phyloP scores from a whole-genome alignment of 2,329 filamentous ascomycete species.

The Trichoderma cornu-damae region DNA sequence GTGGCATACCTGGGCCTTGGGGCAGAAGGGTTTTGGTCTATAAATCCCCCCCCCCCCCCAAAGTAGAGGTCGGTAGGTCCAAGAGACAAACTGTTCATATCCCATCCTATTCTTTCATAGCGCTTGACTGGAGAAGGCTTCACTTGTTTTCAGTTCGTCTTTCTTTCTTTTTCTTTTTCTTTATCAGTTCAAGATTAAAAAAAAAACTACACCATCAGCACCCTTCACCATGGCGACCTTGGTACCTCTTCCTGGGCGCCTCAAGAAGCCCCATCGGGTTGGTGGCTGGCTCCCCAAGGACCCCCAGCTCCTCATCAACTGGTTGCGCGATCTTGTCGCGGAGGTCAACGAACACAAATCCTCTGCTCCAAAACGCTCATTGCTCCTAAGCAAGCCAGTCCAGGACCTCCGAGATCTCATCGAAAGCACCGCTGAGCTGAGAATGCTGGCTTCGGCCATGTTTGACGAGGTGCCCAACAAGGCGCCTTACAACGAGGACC shows the following conservation, averaged over 20 bases:
- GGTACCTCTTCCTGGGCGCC: background rate
- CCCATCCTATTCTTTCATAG: background rate
- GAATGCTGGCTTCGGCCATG: constrained; percentile 25
- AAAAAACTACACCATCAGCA: background rate
- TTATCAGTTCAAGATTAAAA: background rate
- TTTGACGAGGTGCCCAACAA: constrained; percentile 25
- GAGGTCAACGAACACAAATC: background rate
- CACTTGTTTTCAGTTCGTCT: too few relatives aligned
- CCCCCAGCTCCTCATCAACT: background rate
- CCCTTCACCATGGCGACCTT: background rate
- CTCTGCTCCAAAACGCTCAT: background rate
- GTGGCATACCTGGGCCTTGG: background rate
- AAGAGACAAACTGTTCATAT: too few relatives aligned
- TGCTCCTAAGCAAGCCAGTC: background rate
- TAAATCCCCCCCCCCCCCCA: constrained; percentile 8
- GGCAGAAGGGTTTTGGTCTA: background rate
- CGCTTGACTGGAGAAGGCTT: too few relatives aligned
- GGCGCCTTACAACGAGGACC: constrained; percentile 21
- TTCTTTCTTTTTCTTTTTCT: too few relatives aligned
- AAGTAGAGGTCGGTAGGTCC: background rate
- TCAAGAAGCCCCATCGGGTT: background rate
- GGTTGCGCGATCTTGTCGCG: constrained; percentile 5
- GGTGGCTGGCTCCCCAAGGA: constrained; percentile 17
- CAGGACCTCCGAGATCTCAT: constrained; percentile 17
- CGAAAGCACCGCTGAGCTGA: constrained; percentile 22